Conservation (phyloP, 2,329 filamentous ascomycete species). For the Penicillium italicum region DNA sequence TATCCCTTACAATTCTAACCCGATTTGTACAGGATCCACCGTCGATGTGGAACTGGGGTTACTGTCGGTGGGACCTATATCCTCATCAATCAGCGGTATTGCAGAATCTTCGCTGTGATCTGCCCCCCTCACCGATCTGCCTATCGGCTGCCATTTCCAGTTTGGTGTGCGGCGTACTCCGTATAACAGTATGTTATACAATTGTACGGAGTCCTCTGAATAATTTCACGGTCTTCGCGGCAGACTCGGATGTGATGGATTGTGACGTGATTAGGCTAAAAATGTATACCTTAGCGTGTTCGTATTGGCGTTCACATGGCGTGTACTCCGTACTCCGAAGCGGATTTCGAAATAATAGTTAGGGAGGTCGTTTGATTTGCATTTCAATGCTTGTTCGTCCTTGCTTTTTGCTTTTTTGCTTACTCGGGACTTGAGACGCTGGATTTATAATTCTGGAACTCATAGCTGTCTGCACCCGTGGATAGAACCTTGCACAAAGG, state of each 20-base stretch:
- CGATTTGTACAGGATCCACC: too few species aligned
- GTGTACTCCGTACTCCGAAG: too few species aligned
- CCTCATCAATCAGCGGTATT: constrained; percentile 10
- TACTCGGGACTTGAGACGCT: neutral
- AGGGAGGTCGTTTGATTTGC: constrained; percentile 1
- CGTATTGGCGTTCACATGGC: neutral
- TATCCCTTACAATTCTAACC: too few species aligned
- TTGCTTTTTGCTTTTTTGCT: neutral
- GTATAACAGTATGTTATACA: neutral
- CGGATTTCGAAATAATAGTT: neutral
- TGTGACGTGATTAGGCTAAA: neutral
- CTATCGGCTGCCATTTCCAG: constrained; percentile 4
- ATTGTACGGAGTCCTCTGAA: neutral
- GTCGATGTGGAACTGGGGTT: too few species aligned
- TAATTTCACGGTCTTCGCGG: neutral
- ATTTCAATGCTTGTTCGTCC: neutral
- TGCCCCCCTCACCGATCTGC: neutral
- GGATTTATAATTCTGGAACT: neutral
- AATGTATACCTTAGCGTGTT: neutral
- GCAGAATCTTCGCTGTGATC: constrained; percentile 1
- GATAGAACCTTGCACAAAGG: neutral
- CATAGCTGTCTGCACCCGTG: neutral
- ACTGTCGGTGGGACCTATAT: too few species aligned
- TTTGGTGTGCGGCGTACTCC: neutral
- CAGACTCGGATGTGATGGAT: constrained; percentile 1